These are phyloP conservation scores for Kokia cookei DNA, from an alignment of 441 rosid genomes.

Conservation along the genomic window DNA sequence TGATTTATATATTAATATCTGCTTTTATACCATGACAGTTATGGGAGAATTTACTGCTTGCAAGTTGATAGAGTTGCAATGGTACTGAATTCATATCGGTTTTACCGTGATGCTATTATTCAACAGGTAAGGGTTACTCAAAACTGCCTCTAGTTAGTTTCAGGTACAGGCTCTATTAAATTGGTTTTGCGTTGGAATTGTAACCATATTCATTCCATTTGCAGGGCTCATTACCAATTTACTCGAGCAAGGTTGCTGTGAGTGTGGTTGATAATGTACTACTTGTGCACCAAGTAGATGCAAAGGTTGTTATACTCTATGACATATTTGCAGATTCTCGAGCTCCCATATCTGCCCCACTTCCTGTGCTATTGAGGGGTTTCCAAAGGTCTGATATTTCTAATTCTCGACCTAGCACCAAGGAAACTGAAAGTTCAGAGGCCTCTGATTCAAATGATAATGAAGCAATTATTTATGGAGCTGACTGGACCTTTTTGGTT, in stretches of 20 bases:
- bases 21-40: slow-evolving; percentile 42
- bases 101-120: slow-evolving; percentile 94
- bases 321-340: slow-evolving; percentile 88
- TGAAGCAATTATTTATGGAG: slow-evolving; percentile 65
- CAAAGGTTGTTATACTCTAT: slow-evolving; percentile 88
- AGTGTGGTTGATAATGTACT: slow-evolving; percentile 88
- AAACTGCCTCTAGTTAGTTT: background rate
- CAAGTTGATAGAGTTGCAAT: slow-evolving; percentile 97
- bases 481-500: slow-evolving; percentile 84
- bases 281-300: slow-evolving; percentile 96
- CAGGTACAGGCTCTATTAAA: background rate
- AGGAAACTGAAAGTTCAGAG: slow-evolving; percentile 50
- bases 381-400: slow-evolving; percentile 45
- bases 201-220: slow-evolving; percentile 6
- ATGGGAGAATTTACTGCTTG: slow-evolving; percentile 97
- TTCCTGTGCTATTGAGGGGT: slow-evolving; percentile 82
- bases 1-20: slow-evolving; percentile 6
- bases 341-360: slow-evolving; percentile 98
- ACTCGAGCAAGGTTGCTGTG: slow-evolving; percentile 81
- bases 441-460: slow-evolving; percentile 37
- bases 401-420: slow-evolving; percentile 38
- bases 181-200: background rate
- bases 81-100: slow-evolving; percentile 83
- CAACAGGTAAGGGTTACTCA: slow-evolving; percentile 55
- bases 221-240: slow-evolving; percentile 95